Base-by-base conservation (phyloP, 768 basidiomycete species). In the Boletus subcaerulescens region DNA sequence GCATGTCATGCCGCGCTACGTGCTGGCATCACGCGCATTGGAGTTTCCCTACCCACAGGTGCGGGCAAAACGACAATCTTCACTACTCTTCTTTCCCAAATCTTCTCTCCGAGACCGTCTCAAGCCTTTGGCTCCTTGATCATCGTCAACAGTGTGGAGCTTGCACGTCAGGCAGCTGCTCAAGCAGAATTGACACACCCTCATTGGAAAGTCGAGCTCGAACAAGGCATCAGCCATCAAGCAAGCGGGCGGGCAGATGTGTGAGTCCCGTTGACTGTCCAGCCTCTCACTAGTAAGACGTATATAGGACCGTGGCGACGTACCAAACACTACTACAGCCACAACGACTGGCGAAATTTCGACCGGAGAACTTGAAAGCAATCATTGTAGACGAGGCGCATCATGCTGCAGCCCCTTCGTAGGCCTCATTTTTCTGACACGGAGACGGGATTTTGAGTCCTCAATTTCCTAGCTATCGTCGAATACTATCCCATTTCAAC, bases 381-480 rank as follows among this genome's bases (percentile, higher is more conserved):
- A 76, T 97, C 55, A 84, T 96, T 43, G 77, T 97, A 4, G 94
- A 97, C 64, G 94, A 97, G 72, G 95, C 95, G 1, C 96, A 98
- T 67, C 96, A 98, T 70, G 90, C 95, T 29, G 94, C 91, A 38
- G 91, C 95, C 10, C 86, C 87, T 31, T 93, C 94, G 85, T 95
- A 73, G 51, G 35, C n/a, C 17, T n/a, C n/a, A n/a, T 38, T 20
- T 33, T 45, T 22, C 24, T 31, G n/a, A 24, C 4, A 29, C 36
- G 14, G 4, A 31, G 12, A 45, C 18, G 17, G 20, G 4, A 26
- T 36, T 5, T 29, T 22, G 40, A 54, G 14, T 18, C 38, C 9
- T 74, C 12, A 36, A 50, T 5, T 47, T 40, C 6, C 44, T 52
- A 85, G 93, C 29, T 96, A 96, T 70, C 85, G 91, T 31, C 83